Percentiles rank a stretch among this genome's conserved stretches.
Conservation (phyloP, 306 rosid species). For the Inga leiocalycina region DNA sequence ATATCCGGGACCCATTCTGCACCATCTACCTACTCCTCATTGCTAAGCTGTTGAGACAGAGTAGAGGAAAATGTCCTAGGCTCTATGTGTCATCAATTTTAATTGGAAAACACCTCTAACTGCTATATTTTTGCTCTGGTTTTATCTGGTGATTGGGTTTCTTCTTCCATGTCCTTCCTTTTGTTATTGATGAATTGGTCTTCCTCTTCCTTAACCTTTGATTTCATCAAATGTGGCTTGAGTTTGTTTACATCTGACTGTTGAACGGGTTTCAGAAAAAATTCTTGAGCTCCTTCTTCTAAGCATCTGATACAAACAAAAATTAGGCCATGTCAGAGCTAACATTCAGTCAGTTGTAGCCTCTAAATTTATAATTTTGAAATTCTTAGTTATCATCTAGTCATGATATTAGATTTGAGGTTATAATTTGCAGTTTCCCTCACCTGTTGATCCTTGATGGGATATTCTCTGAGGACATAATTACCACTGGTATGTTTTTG, state of each 20-base stretch:
- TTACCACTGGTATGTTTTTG: slow-evolving; percentile 87
- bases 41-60: slow-evolving; percentile 23
- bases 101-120: slow-evolving; percentile 1
- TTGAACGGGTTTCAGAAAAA: slow-evolving; percentile 79
- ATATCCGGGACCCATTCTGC: slow-evolving; percentile 19
- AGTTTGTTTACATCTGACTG: slow-evolving; percentile 77
- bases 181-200: slow-evolving; percentile 28
- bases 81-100: slow-evolving; percentile 27
- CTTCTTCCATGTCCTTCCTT: slow-evolving; percentile 39
- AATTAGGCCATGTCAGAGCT: slow-evolving; percentile 26
- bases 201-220: slow-evolving; percentile 48
- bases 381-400: neutral
- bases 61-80: slow-evolving; percentile 15
- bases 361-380: slow-evolving; percentile 1
- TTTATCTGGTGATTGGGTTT: slow-evolving; percentile 44
- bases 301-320: slow-evolving; percentile 62
- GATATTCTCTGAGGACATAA: slow-evolving; percentile 89
- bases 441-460: slow-evolving; percentile 88
- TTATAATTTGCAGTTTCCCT: slow-evolving; percentile 17
- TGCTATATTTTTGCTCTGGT: slow-evolving; percentile 43
- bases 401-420: neutral
- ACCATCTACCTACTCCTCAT: slow-evolving; percentile 16
- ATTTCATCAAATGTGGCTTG: slow-evolving; percentile 69
- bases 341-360: slow-evolving; percentile 6
- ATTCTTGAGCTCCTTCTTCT: slow-evolving; percentile 91